Percentiles rank a stretch among this genome's conserved stretches.
Conservation (phyloP, 306 rosid genomes). For the Canavalia ensiformis region DNA sequence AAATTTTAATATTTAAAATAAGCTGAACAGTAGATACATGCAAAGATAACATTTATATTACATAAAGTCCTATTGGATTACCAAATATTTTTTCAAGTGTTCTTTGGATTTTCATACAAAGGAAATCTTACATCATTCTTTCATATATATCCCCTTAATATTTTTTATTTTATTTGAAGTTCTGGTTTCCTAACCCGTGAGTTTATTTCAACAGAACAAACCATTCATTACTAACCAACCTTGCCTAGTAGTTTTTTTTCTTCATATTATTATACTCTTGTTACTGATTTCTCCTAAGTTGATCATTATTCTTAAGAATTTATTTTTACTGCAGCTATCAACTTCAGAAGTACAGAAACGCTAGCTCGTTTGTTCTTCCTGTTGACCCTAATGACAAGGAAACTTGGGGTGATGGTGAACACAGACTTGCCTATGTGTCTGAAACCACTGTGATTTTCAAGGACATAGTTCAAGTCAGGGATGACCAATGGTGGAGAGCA, state of each 20-base stretch:
- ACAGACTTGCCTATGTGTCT: constrained; percentile 92
- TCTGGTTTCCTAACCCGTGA: not conserved
- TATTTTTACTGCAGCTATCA: constrained; percentile 69
- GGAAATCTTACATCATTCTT: not conserved
- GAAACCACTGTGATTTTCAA: constrained; percentile 98
- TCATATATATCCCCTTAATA: not conserved
- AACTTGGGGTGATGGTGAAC: constrained; percentile 99
- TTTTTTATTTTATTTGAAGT: not conserved
- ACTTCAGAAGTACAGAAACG: constrained; percentile 92
- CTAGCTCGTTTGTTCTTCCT: constrained; percentile 92
- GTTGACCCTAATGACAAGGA: constrained; percentile 87
- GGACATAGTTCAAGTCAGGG: constrained; percentile 90
- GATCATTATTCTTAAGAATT: not conserved
- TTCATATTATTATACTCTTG: not conserved
- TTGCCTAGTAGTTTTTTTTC: not conserved
- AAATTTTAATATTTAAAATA: not conserved
- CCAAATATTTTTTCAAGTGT: not conserved
- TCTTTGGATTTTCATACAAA: not conserved
- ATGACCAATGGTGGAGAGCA: constrained; percentile 99
- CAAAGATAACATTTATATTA: not conserved
- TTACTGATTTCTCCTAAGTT: not conserved
- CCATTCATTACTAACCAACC: not conserved
- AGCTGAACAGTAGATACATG: not conserved
- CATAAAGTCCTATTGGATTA: not conserved
- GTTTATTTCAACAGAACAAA: not conserved